Evolutionary conservation across 805 yeast species (phyloP).

Genomic region (Saturnispora diversa): DNA sequence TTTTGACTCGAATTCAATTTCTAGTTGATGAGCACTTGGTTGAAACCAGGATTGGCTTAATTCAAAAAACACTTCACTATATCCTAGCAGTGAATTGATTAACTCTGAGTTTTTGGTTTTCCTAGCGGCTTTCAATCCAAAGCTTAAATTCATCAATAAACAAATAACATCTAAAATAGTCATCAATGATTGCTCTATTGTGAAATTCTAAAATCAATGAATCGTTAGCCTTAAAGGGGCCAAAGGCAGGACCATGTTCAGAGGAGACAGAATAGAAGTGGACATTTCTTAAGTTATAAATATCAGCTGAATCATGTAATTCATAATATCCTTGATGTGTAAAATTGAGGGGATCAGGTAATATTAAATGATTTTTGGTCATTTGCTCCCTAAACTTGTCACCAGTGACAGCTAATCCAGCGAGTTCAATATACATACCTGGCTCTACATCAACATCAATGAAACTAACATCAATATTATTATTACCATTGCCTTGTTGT

Average conservation of each 20-base stretch:
- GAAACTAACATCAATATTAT: constrained; percentile 66
- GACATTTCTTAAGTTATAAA: constrained; percentile 48
- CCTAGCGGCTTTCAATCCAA: constrained; percentile 4
- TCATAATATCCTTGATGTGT: constrained; percentile 8
- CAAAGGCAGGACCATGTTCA: constrained; percentile 49
- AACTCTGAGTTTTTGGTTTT: too few relatives aligned
- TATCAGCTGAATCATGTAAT: constrained; percentile 10
- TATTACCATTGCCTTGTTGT: constrained; percentile 46
- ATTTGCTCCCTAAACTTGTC: constrained; percentile 19
- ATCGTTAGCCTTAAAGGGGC: constrained; percentile 40
- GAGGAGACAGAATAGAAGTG: constrained; percentile 48
- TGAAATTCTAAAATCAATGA: constrained; percentile 9
- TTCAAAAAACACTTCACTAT: constrained; percentile 26
- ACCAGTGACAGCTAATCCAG: constrained; percentile 48
- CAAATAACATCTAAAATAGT: constrained; percentile 7
- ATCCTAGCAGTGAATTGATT: constrained; percentile 24
- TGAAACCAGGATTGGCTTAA: constrained; percentile 27
- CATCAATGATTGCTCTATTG: neutral
- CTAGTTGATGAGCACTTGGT: constrained; percentile 30
- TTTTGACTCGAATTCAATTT: constrained; percentile 24
- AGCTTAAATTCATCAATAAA: constrained; percentile 6
- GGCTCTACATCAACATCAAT: constrained; percentile 63
- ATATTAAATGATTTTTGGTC: too few relatives aligned
- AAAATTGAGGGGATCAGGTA: constrained; percentile 7
- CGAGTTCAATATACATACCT: constrained; percentile 66